Base-by-base conservation (phyloP, 2,329 filamentous ascomycete genomes). In the Dryadomyces quercivorus region DNA sequence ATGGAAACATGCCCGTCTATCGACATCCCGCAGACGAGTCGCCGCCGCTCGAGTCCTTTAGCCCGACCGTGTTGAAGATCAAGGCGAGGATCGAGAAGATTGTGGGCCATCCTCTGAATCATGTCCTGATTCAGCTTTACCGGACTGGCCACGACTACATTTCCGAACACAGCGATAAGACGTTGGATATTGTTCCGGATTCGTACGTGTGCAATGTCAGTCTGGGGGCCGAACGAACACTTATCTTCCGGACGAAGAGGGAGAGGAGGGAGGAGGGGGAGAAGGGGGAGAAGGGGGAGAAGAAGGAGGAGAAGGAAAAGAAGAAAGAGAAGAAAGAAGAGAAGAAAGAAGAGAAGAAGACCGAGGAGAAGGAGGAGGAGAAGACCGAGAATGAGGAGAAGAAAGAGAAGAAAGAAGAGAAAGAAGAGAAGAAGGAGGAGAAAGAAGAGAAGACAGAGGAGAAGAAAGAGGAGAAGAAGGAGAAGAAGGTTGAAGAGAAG, bases 151-250 rank as follows among this genome's bases (percentile, higher is more conserved):
- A 81, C 50, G 93, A 98, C 69, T 89, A 89, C 65, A 98, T 98
- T 58, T 93, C 88, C 0, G 93, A 98, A 65, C 93, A 98, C 65
- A 94, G 89, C 43, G 93, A 98, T 67, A 98, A 98, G 70, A 95
- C 92, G 0, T 74, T 98, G 22, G 93, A 98, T 66, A 93, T 98
- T 55, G 83, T 82, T 13, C 81, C 78, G 26, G 82, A 77, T 5
- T 93, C 87, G 22, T 91, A 77, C 57, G 95, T 98, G 60, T 89
- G 91, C 60, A 98, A 97, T 64, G 82, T 95, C 51, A 95, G 89
- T 60, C 77, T 97, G n/a, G 93, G 93, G 1, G 91, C 92, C 0
- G 84, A 94, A 69, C 78, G 93, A 53, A 91, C 83, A 2, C 96
- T 97, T 91, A 78, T 87, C 0, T 79, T 98, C 40, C 82, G 93